phyloP scores from a whole-genome alignment of 23 red algal species.

The Cyanidioschyzon merolae region DNA sequence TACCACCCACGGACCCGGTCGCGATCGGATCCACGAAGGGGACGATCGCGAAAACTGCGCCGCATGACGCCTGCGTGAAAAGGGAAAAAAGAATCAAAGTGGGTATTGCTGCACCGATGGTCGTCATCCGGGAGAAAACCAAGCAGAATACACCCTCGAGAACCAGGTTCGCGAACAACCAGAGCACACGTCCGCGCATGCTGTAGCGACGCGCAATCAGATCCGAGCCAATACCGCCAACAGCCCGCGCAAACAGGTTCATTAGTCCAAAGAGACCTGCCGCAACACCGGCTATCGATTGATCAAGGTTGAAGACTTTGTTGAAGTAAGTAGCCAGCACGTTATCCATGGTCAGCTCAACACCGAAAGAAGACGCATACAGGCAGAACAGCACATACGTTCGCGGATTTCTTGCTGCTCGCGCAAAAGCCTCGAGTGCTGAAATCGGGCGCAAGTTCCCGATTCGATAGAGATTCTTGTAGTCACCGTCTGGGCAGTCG shows the following conservation, averaged over 20 bases:
- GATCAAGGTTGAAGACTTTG: slow-evolving; percentile 23
- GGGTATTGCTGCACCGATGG: slow-evolving; percentile 42
- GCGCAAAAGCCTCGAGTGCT: slow-evolving; percentile 37
- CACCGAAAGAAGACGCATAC: slow-evolving; percentile 76
- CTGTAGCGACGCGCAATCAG: slow-evolving; percentile 35
- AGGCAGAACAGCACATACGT: slow-evolving; percentile 60
- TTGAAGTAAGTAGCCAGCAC: slow-evolving; percentile 66
- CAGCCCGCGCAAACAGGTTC: slow-evolving; percentile 86
- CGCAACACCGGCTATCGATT: slow-evolving; percentile 46
- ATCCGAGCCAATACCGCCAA: slow-evolving; percentile 71
- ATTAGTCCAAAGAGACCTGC: slow-evolving; percentile 81
- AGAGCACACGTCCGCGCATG: slow-evolving; percentile 73
- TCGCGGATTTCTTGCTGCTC: slow-evolving; percentile 44
- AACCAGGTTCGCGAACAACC: slow-evolving; percentile 56
- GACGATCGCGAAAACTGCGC: slow-evolving; percentile 67
- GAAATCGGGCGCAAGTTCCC: slow-evolving; percentile 40
- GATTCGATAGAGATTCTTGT: slow-evolving; percentile 31
- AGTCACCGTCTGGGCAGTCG: slow-evolving; percentile 75
- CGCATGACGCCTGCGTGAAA: slow-evolving; percentile 76
- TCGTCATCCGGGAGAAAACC: slow-evolving; percentile 54
- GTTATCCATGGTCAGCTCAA: slow-evolving; percentile 74
- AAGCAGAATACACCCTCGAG: slow-evolving; percentile 51
- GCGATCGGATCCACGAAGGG: slow-evolving; percentile 78
- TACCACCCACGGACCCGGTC: slow-evolving; percentile 65
- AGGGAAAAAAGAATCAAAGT: slow-evolving; percentile 61